Conservation (phyloP, 2,329 filamentous ascomycete genomes). For the Dothistroma pini region DNA sequence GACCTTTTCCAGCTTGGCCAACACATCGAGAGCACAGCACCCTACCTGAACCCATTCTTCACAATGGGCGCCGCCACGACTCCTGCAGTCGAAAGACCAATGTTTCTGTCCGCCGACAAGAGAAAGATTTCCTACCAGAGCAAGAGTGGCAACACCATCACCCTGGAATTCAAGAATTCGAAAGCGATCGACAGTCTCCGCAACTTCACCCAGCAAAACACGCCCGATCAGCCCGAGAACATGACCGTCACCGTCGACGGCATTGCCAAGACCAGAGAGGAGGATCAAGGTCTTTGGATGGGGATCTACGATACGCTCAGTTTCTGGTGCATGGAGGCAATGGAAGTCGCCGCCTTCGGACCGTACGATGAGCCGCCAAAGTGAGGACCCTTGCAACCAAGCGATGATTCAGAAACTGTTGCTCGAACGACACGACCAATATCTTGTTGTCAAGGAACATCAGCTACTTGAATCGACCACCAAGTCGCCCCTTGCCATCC, state of each 20-base stretch:
- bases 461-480: background rate
- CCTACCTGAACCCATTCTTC: background rate
- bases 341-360: slow-evolving; percentile 24
- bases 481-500: background rate
- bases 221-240: background rate
- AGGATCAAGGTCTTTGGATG: slow-evolving; percentile 14
- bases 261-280: slow-evolving; percentile 2
- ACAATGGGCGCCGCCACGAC: slow-evolving; percentile 16
- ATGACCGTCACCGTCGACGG: slow-evolving; percentile 3
- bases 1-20: background rate
- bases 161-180: slow-evolving; percentile 22
- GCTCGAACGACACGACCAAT: background rate
- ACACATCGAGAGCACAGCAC: slow-evolving; percentile 1
- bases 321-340: slow-evolving; percentile 22
- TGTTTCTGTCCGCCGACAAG: slow-evolving; percentile 17
- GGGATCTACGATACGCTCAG: slow-evolving; percentile 23
- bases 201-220: slow-evolving; percentile 13
- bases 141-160: slow-evolving; percentile 21
- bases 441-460: background rate
- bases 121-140: slow-evolving; percentile 22
- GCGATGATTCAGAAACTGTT: background rate
- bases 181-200: slow-evolving; percentile 18
- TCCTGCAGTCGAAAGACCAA: slow-evolving; percentile 13
- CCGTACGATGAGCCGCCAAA: slow-evolving; percentile 23
- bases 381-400: background rate